These are phyloP conservation scores for Sapria himalayana DNA, from an alignment of 345 rosid genomes.

Conservation along the genomic window DNA sequence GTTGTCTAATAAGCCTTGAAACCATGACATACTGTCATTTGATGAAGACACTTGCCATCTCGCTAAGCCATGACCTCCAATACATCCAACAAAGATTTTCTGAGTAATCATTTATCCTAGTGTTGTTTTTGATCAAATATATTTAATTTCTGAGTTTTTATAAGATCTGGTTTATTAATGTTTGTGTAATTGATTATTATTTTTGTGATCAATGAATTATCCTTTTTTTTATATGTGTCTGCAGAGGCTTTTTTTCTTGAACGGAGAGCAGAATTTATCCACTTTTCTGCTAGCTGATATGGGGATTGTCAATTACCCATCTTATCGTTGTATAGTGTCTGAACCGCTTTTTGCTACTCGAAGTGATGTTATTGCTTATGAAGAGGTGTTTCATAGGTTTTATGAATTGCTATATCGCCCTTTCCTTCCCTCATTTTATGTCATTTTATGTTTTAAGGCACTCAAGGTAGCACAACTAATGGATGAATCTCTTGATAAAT, in stretches of 20 bases:
- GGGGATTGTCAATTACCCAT: conserved; percentile 63
- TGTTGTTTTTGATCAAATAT: too few species aligned
- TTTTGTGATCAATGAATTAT: too few species aligned
- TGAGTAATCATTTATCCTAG: too few species aligned
- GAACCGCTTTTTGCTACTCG: conserved; percentile 33
- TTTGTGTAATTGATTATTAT: too few species aligned
- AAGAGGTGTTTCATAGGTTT: conserved; percentile 44
- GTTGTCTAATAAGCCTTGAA: too few species aligned
- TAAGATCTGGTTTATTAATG: too few species aligned
- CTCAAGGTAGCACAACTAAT: conserved; percentile 78
- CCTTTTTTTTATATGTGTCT: conserved; percentile 7
- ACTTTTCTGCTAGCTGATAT: conserved; percentile 66
- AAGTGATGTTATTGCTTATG: conserved; percentile 51
- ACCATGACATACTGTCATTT: too few species aligned
- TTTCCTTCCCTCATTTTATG: conserved; percentile 6
- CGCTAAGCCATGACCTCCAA: too few species aligned
- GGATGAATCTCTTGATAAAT: conserved; percentile 66
- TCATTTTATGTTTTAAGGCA: conserved; percentile 24
- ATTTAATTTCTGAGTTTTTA: too few species aligned
- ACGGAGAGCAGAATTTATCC: conserved; percentile 72
- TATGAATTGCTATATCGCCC: neutral
- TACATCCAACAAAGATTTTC: too few species aligned
- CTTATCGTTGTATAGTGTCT: conserved; percentile 40
- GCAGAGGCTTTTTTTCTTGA: conserved; percentile 91
- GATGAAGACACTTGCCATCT: too few species aligned